Percentiles rank a stretch among this genome's conserved stretches.
These are phyloP conservation scores for Populus nigra DNA, from an alignment of 345 rosid species.

Conservation along the genomic window DNA sequence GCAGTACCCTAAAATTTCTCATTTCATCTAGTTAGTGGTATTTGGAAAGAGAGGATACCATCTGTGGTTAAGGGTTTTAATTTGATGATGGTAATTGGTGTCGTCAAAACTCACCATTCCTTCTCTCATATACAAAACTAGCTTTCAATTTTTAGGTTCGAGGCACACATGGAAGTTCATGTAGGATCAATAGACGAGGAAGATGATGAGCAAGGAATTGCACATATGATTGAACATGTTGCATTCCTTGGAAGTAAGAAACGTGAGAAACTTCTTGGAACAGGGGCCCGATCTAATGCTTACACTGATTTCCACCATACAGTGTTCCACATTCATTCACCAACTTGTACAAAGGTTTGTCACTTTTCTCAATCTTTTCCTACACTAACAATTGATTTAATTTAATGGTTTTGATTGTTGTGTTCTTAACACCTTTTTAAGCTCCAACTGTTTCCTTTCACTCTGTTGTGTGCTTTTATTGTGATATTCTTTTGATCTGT, in stretches of 20 bases:
- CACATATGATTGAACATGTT: constrained; percentile 99
- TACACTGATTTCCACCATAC: constrained; percentile 99
- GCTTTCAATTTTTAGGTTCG: constrained; percentile 62
- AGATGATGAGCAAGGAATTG: constrained; percentile 99
- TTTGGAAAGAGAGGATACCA: neutral
- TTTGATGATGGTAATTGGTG: neutral
- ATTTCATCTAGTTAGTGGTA: neutral
- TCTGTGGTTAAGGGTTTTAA: too few species aligned
- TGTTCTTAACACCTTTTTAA: neutral
- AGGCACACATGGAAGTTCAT: constrained; percentile 99
- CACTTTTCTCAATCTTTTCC: neutral
- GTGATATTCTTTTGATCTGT: neutral
- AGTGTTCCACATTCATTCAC: constrained; percentile 98
- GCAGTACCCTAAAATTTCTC: neutral
- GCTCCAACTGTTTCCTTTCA: neutral
- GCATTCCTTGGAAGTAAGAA: constrained; percentile 99
- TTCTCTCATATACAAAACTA: constrained; percentile 8
- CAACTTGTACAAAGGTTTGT: constrained; percentile 80
- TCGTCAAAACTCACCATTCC: neutral
- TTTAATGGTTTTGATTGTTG: constrained; percentile 5
- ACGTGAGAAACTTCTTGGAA: constrained; percentile 97
- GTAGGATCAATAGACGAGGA: constrained; percentile 97
- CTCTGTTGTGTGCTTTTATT: neutral
- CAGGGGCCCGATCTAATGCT: constrained; percentile 97
- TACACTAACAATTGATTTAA: neutral